Conservation (phyloP, 345 rosid genomes). For the Syzygium aqueum region DNA sequence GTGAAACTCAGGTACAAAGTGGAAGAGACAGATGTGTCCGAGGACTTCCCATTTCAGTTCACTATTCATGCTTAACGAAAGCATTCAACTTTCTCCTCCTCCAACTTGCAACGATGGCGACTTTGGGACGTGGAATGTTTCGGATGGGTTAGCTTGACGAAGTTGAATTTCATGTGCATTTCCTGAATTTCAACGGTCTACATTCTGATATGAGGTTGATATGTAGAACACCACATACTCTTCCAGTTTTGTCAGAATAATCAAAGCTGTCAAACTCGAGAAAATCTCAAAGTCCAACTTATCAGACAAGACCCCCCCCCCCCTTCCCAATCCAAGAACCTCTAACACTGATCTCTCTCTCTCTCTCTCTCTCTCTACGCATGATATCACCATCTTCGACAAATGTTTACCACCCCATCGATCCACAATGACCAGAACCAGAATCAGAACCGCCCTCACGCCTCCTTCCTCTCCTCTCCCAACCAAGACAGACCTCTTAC, state of each 20-base stretch:
- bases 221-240: not conserved
- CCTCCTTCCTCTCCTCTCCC: not conserved
- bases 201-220: slow-evolving; percentile 3
- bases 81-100: not conserved
- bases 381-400: not conserved
- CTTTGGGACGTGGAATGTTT: not conserved
- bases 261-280: not conserved
- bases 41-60: not conserved
- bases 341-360: not conserved
- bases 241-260: not conserved
- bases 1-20: not conserved
- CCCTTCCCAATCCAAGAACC: not conserved
- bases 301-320: not conserved
- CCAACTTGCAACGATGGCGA: not conserved
- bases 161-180: not conserved
- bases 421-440: too few relatives aligned
- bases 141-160: slow-evolving; percentile 2
- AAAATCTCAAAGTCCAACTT: not conserved
- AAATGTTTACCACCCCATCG: too few relatives aligned
- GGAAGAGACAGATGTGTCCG: not conserved
- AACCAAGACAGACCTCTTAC: not conserved
- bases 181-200: slow-evolving; percentile 15
- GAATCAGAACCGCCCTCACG: too few relatives aligned
- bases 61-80: too few relatives aligned
- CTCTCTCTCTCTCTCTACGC: not conserved